Conservation (phyloP, 257 asterid genomes). For the Nyctanthes arbortristis region DNA sequence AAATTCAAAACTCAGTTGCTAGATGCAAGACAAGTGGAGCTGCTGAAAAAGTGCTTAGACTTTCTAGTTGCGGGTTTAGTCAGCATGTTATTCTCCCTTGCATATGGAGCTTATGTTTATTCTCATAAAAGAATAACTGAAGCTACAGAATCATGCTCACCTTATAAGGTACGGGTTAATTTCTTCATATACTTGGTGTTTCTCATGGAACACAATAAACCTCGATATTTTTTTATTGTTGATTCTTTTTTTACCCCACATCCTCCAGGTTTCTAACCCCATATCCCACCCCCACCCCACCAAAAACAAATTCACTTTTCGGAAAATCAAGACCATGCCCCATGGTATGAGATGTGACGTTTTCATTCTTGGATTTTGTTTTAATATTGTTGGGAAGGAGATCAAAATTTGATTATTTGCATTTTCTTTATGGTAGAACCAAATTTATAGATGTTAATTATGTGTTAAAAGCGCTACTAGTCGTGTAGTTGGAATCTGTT, state of each 20-base stretch:
- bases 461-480: background rate
- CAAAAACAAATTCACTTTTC: no score
- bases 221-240: background rate
- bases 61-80: slow-evolving; percentile 76
- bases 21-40: slow-evolving; percentile 69
- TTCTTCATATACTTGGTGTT: background rate
- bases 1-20: slow-evolving; percentile 79
- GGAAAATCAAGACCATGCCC: no score
- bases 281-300: no score
- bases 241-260: no score
- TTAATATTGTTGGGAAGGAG: no score
- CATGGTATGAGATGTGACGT: no score
- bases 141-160: slow-evolving; percentile 76
- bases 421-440: no score
- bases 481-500: background rate
- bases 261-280: no score
- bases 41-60: slow-evolving; percentile 73
- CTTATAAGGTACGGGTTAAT: slow-evolving; percentile 42
- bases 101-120: slow-evolving; percentile 69
- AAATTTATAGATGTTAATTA: background rate
- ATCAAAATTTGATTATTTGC: no score
- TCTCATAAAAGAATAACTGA: slow-evolving; percentile 76
- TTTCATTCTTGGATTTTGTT: no score
- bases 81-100: slow-evolving; percentile 63
- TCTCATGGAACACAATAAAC: background rate